Base-by-base conservation (phyloP, 805 yeast genomes). In the Suhomyces xylopsoci region DNA sequence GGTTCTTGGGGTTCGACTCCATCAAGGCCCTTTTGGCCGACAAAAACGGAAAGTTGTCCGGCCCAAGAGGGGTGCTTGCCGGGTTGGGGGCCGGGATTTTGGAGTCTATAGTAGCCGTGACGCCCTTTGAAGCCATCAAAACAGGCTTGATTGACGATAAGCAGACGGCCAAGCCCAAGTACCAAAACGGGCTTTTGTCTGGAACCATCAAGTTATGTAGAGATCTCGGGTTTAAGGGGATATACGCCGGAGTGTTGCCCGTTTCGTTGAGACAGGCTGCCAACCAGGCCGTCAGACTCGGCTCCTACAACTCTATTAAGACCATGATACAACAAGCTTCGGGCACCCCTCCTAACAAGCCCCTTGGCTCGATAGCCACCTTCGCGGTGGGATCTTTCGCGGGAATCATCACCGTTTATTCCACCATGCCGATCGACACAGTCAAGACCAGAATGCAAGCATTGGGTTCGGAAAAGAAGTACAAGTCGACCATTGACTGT, bases 371-470 rank as follows among this genome's bases (percentile, higher is more conserved):
- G 2, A 82, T 81, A 1, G 76, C 90, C 54, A 94, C 98, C 0
- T 94, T 93, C 69, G 78, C 83, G 1, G 87, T 94, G 14, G 99
- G 99, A 44, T 90, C 96, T 3, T 81, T 89, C 63, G 92, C 97
- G 2, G 97, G 97, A 45, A 78, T 87, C 44, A 84, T 91, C 49
- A 91, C 97, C 0, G 97, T 91, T 9, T 91, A 91, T 69, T 76
- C 94, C 3, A 91, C 97, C 2, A 91, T 91, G 97, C 97, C 97
- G 7, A 87, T 91, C 42, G 97, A 91, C 65, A 91, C 97, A 0
- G 96, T 91, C 55, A 93, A 93, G 74, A 94, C 98, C 1, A 82
- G 99, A 70, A 93, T 93, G 97, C 99, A 93, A 75, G 86, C 96
- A 19, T 79, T 93, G 58, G 92, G 89, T 34, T 88, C 97, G 7